Evolutionary conservation across 23 red algal species (phyloP), one percentile per base, ranked within the genome.

Genomic region (Gracilaria domingensis): DNA sequence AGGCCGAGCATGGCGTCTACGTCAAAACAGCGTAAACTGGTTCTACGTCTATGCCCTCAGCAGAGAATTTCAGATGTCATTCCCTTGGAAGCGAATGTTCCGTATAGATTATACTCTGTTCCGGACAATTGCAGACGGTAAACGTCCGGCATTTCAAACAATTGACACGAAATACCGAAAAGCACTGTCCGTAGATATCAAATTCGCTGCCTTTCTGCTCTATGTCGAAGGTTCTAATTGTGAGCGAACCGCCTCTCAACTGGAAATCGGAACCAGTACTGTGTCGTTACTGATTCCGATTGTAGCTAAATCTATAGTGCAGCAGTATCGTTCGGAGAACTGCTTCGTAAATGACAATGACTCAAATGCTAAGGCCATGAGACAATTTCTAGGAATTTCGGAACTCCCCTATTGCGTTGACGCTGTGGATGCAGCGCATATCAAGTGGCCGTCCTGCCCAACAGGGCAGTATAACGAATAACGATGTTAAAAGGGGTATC

Each of bases 401-500:
- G 51, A 1, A 30, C 49, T 81, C 8, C 77, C 45, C 5, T 81
- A 61, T 28, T 81, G 77, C 51, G 77, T 24, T 56, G 77, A 48
- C 8, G 77, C 60, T 6, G 34, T 70, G 1, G 81, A 69, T 85
- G 59, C 59, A 2, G 70, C 59, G 12, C 55, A 85, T 85, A 60
- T 85, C 32, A 85, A 53, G 40, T 85, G 81, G 81, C 4, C 49
- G 0, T 37, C 59, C 8, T 85, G 81, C 34, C 59, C 59, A 30
- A 23, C 47, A 3, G 34, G 47, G 12, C 59, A 85, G 9, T 70
- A 26, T 18, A 70, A 69, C 35, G 81, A 47, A 23, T 85, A 67
- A 33, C 23, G 81, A 1, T 85, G 81, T 33, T 85, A 85, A 9
- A 85, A 85, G 8, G 59, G 81, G 11, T 85, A 69, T 35, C 81